Evolutionary conservation across 164 flowering plant species (phyloP).

Genomic region (Umbilicus rupestris): DNA sequence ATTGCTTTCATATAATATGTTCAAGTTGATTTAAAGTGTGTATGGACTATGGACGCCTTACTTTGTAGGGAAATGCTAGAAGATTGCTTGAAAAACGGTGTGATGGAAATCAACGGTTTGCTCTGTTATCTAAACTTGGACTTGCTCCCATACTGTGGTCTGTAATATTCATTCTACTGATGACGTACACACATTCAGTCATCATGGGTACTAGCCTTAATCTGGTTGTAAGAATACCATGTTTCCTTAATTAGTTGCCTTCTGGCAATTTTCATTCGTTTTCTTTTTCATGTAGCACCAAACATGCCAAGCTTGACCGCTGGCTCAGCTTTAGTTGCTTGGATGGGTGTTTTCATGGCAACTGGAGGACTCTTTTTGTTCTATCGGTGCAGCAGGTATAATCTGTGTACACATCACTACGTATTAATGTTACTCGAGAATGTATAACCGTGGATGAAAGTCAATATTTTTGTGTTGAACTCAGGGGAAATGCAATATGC

Average conservation of each 20-base stretch:
- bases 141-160: slow-evolving; percentile 89
- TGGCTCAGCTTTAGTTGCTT: slow-evolving; percentile 67
- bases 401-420: not conserved
- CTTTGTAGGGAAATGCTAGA: slow-evolving; percentile 85
- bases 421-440: not conserved
- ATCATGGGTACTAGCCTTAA: slow-evolving; percentile 47
- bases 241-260: not conserved
- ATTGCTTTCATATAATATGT: not conserved
- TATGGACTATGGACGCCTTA: not conserved
- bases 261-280: slow-evolving; percentile 14
- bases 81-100: slow-evolving; percentile 80
- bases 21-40: not conserved
- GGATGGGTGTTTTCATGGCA: slow-evolving; percentile 83
- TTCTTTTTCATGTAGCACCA: slow-evolving; percentile 33
- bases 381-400: slow-evolving; percentile 87
- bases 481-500: too few relatives aligned
- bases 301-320: slow-evolving; percentile 61
- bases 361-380: slow-evolving; percentile 65
- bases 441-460: too few relatives aligned
- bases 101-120: slow-evolving; percentile 62
- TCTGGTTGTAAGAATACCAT: not conserved
- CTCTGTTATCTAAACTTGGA: slow-evolving; percentile 70
- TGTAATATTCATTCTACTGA: slow-evolving; percentile 51
- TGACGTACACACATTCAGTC: slow-evolving; percentile 63
- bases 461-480: too few relatives aligned